A percentile compares a stretch with the other conserved stretches of the same genome.
Conservation (phyloP, 495 filamentous ascomycete species). For the Tuber borchii region DNA sequence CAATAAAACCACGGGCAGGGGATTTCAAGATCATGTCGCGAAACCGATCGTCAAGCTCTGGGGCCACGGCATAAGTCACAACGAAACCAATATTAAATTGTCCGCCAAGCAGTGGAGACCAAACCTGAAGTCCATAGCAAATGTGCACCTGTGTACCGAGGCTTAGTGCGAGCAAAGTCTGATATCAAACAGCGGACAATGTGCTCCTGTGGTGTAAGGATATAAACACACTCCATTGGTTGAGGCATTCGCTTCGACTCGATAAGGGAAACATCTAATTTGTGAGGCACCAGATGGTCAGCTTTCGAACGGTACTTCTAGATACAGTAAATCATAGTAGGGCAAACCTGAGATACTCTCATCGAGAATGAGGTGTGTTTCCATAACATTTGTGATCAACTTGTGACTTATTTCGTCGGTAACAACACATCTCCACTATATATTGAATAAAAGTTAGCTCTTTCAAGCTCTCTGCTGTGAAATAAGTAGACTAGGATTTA, state of each 20-base stretch:
- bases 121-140: slow-evolving; percentile 80
- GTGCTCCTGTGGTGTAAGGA: slow-evolving; percentile 74
- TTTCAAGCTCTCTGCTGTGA: not conserved
- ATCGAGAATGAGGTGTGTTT: slow-evolving; percentile 91
- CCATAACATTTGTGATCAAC: slow-evolving; percentile 78
- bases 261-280: slow-evolving; percentile 48
- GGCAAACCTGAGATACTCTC: slow-evolving; percentile 84
- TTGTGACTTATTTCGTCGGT: slow-evolving; percentile 72
- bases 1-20: slow-evolving; percentile 64
- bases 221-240: slow-evolving; percentile 87
- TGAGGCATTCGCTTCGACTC: slow-evolving; percentile 74
- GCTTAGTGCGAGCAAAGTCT: slow-evolving; percentile 70
- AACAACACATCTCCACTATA: slow-evolving; percentile 91
- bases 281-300: not conserved
- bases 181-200: slow-evolving; percentile 89
- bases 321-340: not conserved
- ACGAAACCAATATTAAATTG: slow-evolving; percentile 37
- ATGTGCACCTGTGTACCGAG: slow-evolving; percentile 58
- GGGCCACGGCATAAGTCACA: slow-evolving; percentile 44
- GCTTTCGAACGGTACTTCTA: not conserved
- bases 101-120: slow-evolving; percentile 27
- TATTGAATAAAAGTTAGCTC: slow-evolving; percentile 24
- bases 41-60: slow-evolving; percentile 34
- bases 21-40: slow-evolving; percentile 41
- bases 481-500: slow-evolving; percentile 5